Evolutionary conservation across 108 stramenopile genomes (phyloP).

Genomic region (Mayamaea pseudoterrestris): DNA sequence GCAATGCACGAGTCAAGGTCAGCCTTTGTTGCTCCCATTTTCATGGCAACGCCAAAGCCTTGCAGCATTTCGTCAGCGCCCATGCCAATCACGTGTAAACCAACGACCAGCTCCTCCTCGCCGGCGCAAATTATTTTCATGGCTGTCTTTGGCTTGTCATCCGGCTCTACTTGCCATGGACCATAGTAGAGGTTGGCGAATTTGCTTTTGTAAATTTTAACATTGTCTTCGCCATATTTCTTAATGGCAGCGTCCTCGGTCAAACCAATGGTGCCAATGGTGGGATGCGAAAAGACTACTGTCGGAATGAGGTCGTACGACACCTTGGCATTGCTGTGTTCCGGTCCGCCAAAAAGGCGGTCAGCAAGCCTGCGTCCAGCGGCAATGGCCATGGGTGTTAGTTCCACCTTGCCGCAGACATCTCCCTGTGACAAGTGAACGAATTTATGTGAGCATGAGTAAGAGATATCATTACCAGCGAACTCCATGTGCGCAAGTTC

Average conservation of each 20-base stretch:
- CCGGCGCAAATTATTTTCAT: constrained; percentile 69
- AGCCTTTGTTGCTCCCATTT: constrained; percentile 91
- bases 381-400: constrained; percentile 73
- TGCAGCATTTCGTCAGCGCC: constrained; percentile 95
- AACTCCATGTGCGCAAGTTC: no score
- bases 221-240: constrained; percentile 64
- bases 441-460: no score
- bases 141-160: constrained; percentile 43
- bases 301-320: constrained; percentile 73
- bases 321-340: constrained; percentile 39
- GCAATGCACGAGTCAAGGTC: constrained; percentile 91
- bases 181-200: constrained; percentile 87
- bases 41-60: constrained; percentile 92
- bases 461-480: no score
- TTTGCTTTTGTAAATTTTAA: constrained; percentile 65
- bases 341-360: constrained; percentile 34
- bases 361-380: constrained; percentile 16
- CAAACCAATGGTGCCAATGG: constrained; percentile 58
- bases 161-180: constrained; percentile 45
- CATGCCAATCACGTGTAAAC: constrained; percentile 76
- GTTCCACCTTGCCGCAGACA: constrained; percentile 66
- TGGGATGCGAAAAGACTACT: constrained; percentile 76
- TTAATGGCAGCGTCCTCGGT: constrained; percentile 60
- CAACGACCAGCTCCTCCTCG: constrained; percentile 69
- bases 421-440: no score